Percentiles rank a stretch among this genome's conserved stretches.
These are phyloP conservation scores for Saccharomycopsis synnaedendra DNA, from an alignment of 805 yeast species.

Conservation along the genomic window DNA sequence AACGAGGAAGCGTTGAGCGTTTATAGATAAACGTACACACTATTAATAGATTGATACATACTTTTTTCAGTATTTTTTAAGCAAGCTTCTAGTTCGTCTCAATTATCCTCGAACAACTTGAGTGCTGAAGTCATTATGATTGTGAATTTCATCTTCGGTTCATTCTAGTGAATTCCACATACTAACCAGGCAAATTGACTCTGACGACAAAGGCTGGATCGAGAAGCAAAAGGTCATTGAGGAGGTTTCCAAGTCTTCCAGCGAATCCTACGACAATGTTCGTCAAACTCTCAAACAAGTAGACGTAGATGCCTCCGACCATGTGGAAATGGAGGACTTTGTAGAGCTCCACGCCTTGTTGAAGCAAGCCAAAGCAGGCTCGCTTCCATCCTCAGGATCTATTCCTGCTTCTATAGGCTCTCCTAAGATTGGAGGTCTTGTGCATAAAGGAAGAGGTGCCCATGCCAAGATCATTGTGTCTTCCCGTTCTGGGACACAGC, in stretches of 20 bases:
- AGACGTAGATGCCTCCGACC: constrained; percentile 92
- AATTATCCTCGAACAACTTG: not conserved
- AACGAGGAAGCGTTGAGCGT: too few species aligned
- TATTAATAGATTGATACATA: too few species aligned
- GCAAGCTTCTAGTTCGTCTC: not conserved
- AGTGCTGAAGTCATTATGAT: not conserved
- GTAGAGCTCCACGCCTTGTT: constrained; percentile 77
- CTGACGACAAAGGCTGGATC: constrained; percentile 88
- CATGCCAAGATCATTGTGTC: constrained; percentile 73
- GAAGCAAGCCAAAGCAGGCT: constrained; percentile 34
- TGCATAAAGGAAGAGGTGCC: constrained; percentile 41
- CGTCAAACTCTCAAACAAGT: constrained; percentile 88
- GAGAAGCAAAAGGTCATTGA: constrained; percentile 87
- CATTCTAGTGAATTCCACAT: constrained; percentile 8
- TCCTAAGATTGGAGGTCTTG: constrained; percentile 24
- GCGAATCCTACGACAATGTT: constrained; percentile 80
- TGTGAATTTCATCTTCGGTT: not conserved
- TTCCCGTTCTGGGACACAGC: constrained; percentile 83
- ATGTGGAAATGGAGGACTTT: constrained; percentile 91
- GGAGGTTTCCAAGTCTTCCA: constrained; percentile 67
- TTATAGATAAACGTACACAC: too few species aligned
- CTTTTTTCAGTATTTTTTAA: too few species aligned
- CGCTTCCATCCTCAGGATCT: constrained; percentile 18
- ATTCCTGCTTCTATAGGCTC: constrained; percentile 22
- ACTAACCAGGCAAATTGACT: constrained; percentile 48